phyloP scores from a whole-genome alignment of 139 green algal species.

The Picochlorum sp. region DNA sequence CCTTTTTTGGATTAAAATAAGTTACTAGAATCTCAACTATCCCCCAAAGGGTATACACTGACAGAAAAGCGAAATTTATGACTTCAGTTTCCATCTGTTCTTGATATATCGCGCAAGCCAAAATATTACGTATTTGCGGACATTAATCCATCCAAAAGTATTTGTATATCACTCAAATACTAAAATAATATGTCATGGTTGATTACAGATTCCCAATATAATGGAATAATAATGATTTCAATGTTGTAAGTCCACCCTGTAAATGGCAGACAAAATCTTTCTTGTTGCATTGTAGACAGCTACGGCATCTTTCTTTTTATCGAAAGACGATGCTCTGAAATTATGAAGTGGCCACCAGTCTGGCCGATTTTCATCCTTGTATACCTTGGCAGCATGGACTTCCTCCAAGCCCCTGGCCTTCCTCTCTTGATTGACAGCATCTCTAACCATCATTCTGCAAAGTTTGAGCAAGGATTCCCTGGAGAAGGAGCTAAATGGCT shows the following conservation, averaged over 20 bases:
- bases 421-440: not conserved
- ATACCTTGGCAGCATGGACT: not conserved
- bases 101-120: too few relatives aligned
- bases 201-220: too few relatives aligned
- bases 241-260: conserved; percentile 4
- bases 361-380: conserved; percentile 1
- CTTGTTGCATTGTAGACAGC: conserved; percentile 4
- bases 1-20: too few relatives aligned
- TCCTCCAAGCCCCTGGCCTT: conserved; percentile 1
- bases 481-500: not conserved
- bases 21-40: too few relatives aligned
- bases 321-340: not conserved
- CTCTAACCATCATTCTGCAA: not conserved
- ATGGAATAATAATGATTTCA: not conserved
- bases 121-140: too few relatives aligned
- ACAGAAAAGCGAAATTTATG: too few relatives aligned
- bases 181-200: too few relatives aligned
- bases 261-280: conserved; percentile 8
- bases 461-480: not conserved
- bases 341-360: conserved; percentile 7
- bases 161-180: too few relatives aligned
- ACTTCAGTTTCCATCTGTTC: too few relatives aligned
- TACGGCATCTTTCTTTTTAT: conserved; percentile 1
- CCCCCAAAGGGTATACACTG: too few relatives aligned
- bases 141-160: too few relatives aligned